These are phyloP conservation scores for Aspergillus sp. DNA, from an alignment of 2,329 filamentous ascomycete genomes.

Conservation along the genomic window DNA sequence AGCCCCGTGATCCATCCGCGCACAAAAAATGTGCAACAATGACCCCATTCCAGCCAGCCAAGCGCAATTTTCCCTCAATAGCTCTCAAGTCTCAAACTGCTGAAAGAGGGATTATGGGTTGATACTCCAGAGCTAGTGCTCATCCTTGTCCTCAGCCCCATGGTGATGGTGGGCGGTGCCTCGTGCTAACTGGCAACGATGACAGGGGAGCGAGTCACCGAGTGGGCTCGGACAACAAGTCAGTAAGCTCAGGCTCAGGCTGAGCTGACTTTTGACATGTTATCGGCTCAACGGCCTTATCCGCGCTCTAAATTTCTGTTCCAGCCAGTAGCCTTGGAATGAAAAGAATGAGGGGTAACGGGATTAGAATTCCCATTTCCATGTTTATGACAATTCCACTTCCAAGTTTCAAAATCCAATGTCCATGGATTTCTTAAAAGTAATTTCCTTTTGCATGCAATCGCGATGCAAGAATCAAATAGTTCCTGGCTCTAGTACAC, in stretches of 20 bases:
- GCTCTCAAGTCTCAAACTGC: not conserved
- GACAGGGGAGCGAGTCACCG: not conserved
- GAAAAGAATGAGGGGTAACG: not conserved
- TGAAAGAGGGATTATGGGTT: constrained; percentile 8
- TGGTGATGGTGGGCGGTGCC: not conserved
- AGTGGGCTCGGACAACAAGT: not conserved
- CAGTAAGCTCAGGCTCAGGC: not conserved
- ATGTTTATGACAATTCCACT: not conserved
- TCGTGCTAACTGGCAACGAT: not conserved
- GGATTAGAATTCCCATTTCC: not conserved
- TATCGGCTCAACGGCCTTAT: not conserved
- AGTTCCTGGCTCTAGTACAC: not conserved
- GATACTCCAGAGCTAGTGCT: not conserved
- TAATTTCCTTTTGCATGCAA: not conserved
- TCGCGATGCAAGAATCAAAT: constrained; percentile 13
- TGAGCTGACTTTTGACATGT: not conserved
- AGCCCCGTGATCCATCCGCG: not conserved
- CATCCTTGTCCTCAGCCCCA: constrained; percentile 2
- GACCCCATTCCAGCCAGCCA: not conserved
- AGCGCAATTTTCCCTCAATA: constrained; percentile 1
- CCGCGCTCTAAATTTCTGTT: not conserved
- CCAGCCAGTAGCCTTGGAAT: not conserved
- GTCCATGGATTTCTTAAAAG: not conserved
- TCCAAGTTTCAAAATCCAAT: not conserved
- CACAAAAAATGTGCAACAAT: constrained; percentile 2